Conservation (phyloP, 2,329 filamentous ascomycete genomes). For the Huntiella moniliformis region DNA sequence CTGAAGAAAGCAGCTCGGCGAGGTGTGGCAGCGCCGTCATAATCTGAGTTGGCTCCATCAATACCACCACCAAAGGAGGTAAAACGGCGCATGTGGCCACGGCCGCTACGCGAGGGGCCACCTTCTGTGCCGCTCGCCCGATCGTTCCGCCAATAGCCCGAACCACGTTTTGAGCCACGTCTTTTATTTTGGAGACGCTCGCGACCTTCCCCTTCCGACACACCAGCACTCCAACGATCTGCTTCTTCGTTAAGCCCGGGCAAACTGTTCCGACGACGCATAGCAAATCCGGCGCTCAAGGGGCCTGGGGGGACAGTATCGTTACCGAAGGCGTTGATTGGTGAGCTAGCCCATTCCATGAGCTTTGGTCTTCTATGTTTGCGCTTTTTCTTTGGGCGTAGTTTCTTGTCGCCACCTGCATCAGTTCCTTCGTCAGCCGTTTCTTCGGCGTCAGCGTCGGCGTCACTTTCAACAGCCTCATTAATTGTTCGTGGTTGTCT, state of each 20-base stretch:
- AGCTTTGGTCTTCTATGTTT: constrained; percentile 38
- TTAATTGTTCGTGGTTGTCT: constrained; percentile 17
- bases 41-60: constrained; percentile 35
- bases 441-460: constrained; percentile 65
- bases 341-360: constrained; percentile 38
- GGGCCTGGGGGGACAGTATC: constrained; percentile 4
- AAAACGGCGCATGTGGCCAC: constrained; percentile 44
- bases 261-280: constrained; percentile 47
- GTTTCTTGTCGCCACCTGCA: constrained; percentile 32
- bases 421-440: constrained; percentile 44
- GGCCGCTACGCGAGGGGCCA: constrained; percentile 4
- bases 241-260: constrained; percentile 39
- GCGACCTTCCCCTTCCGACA: constrained; percentile 60
- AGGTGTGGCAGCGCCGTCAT: constrained; percentile 34
- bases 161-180: constrained; percentile 3
- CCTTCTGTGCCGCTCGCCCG: constrained; percentile 9
- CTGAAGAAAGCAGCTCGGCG: constrained; percentile 34
- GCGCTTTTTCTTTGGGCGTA: constrained; percentile 43
- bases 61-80: constrained; percentile 44
- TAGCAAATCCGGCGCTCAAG: constrained; percentile 25
- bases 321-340: constrained; percentile 24
- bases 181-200: constrained; percentile 33
- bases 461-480: constrained; percentile 46
- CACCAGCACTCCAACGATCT: constrained; percentile 25
- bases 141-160: constrained; percentile 12